Evolutionary conservation across 331 rosid species (phyloP).

Genomic region (Phaseolus coccineus): DNA sequence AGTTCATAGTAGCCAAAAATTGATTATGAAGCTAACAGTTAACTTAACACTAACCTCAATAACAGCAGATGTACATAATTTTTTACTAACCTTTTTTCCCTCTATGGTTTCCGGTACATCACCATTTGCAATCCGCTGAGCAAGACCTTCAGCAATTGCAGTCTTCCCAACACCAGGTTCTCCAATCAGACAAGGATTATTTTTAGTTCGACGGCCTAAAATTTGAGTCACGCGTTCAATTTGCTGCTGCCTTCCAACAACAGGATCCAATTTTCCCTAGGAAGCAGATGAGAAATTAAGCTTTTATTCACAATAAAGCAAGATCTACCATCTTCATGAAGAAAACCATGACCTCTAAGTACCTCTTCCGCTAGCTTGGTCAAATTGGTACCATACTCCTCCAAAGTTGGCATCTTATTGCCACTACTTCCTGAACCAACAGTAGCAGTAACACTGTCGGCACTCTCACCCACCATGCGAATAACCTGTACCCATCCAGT

Average conservation of each 20-base stretch:
- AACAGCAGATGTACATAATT: conserved; percentile 7
- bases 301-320: conserved; percentile 13
- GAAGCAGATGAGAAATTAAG: conserved; percentile 29
- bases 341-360: conserved; percentile 19
- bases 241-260: conserved; percentile 95
- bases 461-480: conserved; percentile 99
- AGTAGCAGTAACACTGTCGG: conserved; percentile 91
- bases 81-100: conserved; percentile 84
- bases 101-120: conserved; percentile 99
- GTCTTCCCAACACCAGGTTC: conserved; percentile 99
- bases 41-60: conserved; percentile 8
- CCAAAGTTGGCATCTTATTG: conserved; percentile 95
- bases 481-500: conserved; percentile 70
- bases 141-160: conserved; percentile 99
- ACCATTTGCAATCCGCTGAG: conserved; percentile 90
- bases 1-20: conserved; percentile 8
- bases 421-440: conserved; percentile 93
- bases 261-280: conserved; percentile 98
- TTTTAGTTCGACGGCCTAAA: conserved; percentile 91
- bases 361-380: conserved; percentile 99
- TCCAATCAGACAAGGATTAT: conserved; percentile 97
- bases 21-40: conserved; percentile 11
- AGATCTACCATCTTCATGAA: conserved; percentile 24
- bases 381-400: conserved; percentile 96
- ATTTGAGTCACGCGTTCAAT: conserved; percentile 97